A percentile compares a stretch with the other conserved stretches of the same genome.
Evolutionary conservation across 331 rosid genomes (phyloP).

Genomic region (Quercus lobata): DNA sequence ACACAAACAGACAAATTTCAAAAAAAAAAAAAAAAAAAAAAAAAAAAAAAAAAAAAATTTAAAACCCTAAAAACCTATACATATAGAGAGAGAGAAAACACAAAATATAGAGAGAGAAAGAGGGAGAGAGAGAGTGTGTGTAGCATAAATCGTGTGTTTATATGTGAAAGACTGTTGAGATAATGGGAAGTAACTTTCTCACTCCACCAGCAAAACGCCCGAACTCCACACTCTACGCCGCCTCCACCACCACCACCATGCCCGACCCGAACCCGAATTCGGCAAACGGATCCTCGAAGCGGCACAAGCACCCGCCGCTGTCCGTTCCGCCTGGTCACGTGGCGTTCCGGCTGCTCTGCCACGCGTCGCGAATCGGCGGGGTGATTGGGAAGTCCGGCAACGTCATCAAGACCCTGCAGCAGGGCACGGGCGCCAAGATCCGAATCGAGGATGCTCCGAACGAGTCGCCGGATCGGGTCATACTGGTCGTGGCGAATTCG

Average conservation of each 20-base stretch:
- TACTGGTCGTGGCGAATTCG: slow-evolving; percentile 43
- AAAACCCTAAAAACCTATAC: too few relatives aligned
- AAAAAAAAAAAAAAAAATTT: too few relatives aligned
- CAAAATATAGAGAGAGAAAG: neutral
- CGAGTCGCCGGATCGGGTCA: slow-evolving; percentile 76
- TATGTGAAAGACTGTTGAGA: neutral
- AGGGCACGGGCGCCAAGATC: slow-evolving; percentile 79
- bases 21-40: too few relatives aligned
- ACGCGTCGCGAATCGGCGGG: slow-evolving; percentile 89
- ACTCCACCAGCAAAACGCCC: slow-evolving; percentile 70
- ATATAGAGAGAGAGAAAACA: neutral
- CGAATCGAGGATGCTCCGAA: slow-evolving; percentile 65
- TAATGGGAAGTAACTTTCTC: slow-evolving; percentile 71
- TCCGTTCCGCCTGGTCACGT: slow-evolving; percentile 58
- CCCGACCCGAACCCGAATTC: slow-evolving; percentile 34
- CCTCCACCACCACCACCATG: slow-evolving; percentile 11
- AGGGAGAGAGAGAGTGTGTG: neutral
- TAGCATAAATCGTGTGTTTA: too few relatives aligned
- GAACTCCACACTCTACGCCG: neutral
- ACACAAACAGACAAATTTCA: neutral
- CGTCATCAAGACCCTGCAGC: slow-evolving; percentile 76
- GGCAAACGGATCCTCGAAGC: slow-evolving; percentile 55
- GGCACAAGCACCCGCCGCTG: slow-evolving; percentile 48
- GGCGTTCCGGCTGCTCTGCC: slow-evolving; percentile 81
- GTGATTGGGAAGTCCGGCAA: slow-evolving; percentile 87